Percentiles rank a stretch among this genome's conserved stretches.
Conservation (phyloP, 345 rosid genomes). For the Lumnitzera racemosa region DNA sequence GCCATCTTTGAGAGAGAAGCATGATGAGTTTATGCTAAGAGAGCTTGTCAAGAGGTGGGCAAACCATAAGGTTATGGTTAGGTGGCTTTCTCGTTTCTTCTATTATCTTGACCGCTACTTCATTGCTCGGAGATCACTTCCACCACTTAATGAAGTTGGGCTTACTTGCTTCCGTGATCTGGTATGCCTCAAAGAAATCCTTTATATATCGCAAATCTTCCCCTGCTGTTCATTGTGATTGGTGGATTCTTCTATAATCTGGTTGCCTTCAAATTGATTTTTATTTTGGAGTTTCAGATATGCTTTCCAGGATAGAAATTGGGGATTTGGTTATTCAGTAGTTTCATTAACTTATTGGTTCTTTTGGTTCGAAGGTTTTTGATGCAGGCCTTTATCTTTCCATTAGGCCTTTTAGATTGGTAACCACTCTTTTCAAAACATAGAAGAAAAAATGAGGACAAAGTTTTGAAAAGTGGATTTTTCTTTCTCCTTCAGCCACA, state of each 20-base stretch:
- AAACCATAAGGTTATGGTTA: constrained; percentile 50
- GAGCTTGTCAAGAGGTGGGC: constrained; percentile 55
- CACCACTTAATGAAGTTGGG: constrained; percentile 43
- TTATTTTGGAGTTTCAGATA: too few species aligned
- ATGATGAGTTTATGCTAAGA: constrained; percentile 52
- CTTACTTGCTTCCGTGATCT: constrained; percentile 50
- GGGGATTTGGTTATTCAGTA: too few species aligned
- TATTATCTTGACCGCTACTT: constrained; percentile 51
- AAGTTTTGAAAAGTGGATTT: too few species aligned
- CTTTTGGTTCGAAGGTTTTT: too few species aligned
- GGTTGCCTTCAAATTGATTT: too few species aligned
- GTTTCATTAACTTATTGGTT: too few species aligned
- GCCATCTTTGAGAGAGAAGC: constrained; percentile 47
- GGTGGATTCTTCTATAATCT: neutral
- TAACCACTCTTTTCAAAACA: too few species aligned
- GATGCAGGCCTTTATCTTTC: too few species aligned
- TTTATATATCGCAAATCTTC: neutral
- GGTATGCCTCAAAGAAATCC: constrained; percentile 22
- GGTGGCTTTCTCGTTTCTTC: constrained; percentile 55
- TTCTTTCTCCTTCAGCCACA: too few species aligned
- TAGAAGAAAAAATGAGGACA: too few species aligned
- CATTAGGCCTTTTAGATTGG: too few species aligned
- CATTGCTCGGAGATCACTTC: constrained; percentile 38
- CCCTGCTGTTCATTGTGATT: neutral
- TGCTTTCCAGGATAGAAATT: too few species aligned